Evolutionary conservation across 2,329 filamentous ascomycete genomes (phyloP).

Genomic region (Daldinia sp.): DNA sequence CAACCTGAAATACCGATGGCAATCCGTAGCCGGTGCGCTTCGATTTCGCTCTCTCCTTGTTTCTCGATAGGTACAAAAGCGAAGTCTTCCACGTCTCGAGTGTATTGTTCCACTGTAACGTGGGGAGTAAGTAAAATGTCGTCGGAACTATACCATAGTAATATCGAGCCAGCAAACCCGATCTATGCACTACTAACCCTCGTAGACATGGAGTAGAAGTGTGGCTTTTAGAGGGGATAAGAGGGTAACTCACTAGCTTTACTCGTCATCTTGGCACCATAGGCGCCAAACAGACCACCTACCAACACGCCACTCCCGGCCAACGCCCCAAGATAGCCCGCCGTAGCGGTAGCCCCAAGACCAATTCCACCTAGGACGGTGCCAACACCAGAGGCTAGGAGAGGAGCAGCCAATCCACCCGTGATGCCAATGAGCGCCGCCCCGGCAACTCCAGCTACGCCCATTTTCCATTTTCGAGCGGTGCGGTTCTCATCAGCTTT

Average conservation of each 20-base stretch:
- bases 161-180: not conserved
- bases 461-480: constrained; percentile 75
- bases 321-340: constrained; percentile 80
- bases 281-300: constrained; percentile 87
- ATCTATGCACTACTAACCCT: not conserved
- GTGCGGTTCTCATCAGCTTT: constrained; percentile 69
- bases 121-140: constrained; percentile 1
- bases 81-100: constrained; percentile 87
- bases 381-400: constrained; percentile 83
- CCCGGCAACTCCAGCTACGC: constrained; percentile 49
- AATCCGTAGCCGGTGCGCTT: constrained; percentile 75
- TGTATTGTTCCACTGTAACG: constrained; percentile 76
- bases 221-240: not conserved
- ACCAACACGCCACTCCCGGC: constrained; percentile 82
- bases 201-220: no score
- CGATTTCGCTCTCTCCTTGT: constrained; percentile 53
- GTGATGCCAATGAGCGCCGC: constrained; percentile 76
- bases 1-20: constrained; percentile 86
- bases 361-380: constrained; percentile 80
- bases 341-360: constrained; percentile 79
- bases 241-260: constrained; percentile 64
- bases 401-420: constrained; percentile 77
- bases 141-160: not conserved
- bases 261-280: constrained; percentile 81
- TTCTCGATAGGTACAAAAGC: constrained; percentile 77